phyloP scores from a whole-genome alignment of 2,329 filamentous ascomycete species.

The Aspergillus persii region DNA sequence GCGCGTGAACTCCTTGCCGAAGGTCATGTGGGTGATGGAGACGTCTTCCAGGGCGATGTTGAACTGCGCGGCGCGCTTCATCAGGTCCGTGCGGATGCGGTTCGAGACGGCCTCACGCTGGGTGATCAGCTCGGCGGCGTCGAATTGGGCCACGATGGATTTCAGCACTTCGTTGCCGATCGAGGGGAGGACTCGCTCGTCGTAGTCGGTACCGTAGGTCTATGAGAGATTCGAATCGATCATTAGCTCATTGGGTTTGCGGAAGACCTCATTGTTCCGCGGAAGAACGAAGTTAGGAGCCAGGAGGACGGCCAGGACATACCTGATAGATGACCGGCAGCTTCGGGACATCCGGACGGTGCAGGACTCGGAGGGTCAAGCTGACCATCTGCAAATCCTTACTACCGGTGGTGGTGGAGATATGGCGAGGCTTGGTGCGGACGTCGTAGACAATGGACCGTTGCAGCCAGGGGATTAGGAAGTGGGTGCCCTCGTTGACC shows the following conservation, averaged over 20 bases:
- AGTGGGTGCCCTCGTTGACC: conserved; percentile 94
- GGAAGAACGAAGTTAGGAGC: not conserved
- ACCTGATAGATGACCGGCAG: conserved; percentile 99
- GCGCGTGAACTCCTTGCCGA: conserved; percentile 97
- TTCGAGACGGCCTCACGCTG: conserved; percentile 96
- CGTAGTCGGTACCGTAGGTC: conserved; percentile 97
- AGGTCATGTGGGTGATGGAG: conserved; percentile 99
- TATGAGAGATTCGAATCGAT: conserved; percentile 35
- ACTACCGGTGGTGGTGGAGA: conserved; percentile 93
- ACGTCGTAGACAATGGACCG: conserved; percentile 94
- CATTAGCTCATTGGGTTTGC: too few species aligned
- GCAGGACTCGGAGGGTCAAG: conserved; percentile 91
- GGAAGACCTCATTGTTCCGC: too few species aligned
- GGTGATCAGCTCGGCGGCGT: conserved; percentile 97
- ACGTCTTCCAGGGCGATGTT: conserved; percentile 99
- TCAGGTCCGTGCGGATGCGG: conserved; percentile 87
- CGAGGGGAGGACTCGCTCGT: conserved; percentile 95
- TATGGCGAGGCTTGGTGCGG: conserved; percentile 94
- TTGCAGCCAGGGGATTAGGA: conserved; percentile 94
- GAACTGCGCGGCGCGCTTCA: conserved; percentile 92
- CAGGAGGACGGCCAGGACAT: conserved; percentile 25
- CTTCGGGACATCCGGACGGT: conserved; percentile 87
- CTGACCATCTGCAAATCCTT: conserved; percentile 99
- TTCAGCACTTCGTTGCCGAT: conserved; percentile 99
- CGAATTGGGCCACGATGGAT: conserved; percentile 97